phyloP scores from a whole-genome alignment of 2,329 filamentous ascomycete species.

The Fusarium sacchari region DNA sequence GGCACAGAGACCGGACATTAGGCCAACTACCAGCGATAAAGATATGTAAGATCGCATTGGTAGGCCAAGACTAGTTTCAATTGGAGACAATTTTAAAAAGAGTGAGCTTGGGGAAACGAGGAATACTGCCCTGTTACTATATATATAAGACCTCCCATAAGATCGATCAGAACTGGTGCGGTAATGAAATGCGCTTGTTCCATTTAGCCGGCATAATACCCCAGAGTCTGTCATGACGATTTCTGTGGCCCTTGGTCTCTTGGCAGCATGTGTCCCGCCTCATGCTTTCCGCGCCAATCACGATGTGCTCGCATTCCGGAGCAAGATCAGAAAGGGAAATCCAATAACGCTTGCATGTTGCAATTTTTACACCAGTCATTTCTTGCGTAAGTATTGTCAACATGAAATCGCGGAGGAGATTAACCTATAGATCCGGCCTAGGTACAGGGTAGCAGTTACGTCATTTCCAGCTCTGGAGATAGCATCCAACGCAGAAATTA shows the following conservation, averaged over 20 bases:
- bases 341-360: neutral
- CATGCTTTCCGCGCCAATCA: neutral
- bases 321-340: neutral
- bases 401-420: fast-evolving
- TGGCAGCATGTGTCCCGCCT: neutral
- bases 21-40: neutral
- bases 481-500: fast-evolving
- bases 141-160: fast-evolving
- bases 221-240: neutral
- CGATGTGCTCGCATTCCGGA: fast-evolving
- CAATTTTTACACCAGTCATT: neutral
- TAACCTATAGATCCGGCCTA: neutral
- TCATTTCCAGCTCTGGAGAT: no score
- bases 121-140: neutral
- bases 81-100: neutral
- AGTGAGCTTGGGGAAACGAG: neutral
- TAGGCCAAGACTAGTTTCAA: neutral
- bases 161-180: neutral
- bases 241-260: neutral
- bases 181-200: fast-evolving
- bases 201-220: neutral
- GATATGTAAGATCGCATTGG: neutral
- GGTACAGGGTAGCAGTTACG: fast-evolving
- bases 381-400: neutral
- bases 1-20: neutral